phyloP scores from a whole-genome alignment of 192 early-diverging fungal species.

The Dissophora globulifera region DNA sequence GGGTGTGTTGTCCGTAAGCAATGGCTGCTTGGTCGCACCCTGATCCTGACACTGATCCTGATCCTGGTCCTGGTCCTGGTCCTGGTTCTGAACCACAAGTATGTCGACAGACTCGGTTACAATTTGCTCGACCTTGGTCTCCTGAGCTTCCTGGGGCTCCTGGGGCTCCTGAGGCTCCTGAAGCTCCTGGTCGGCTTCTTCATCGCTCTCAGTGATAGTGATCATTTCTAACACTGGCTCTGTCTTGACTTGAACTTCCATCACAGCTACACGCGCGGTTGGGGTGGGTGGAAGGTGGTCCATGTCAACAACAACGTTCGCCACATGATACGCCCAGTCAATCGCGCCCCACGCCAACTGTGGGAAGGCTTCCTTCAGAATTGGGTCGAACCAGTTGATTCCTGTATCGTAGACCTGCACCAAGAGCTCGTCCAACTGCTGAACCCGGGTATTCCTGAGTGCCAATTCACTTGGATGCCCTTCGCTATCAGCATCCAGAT shows the following conservation, averaged over 20 bases:
- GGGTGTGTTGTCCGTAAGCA: not conserved
- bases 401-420: slow-evolving; percentile 32
- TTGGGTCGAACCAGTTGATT: slow-evolving; percentile 39
- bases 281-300: not conserved
- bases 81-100: no score
- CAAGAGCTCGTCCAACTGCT: slow-evolving; percentile 18
- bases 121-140: no score
- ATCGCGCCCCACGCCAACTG: slow-evolving; percentile 29
- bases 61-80: no score
- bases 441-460: not conserved
- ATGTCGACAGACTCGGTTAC: no score
- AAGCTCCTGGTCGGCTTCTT: no score
- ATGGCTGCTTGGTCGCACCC: slow-evolving; percentile 2
- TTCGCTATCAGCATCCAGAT: not conserved
- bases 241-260: no score
- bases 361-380: slow-evolving; percentile 44
- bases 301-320: slow-evolving; percentile 27
- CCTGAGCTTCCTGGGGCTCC: no score
- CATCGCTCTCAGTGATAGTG: no score
- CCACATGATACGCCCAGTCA: slow-evolving; percentile 38
- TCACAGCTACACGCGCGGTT: no score
- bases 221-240: no score
- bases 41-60: no score
- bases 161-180: no score
- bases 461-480: not conserved